Evolutionary conservation across 768 basidiomycete genomes (phyloP).

Genomic region (Pholiota microspora): DNA sequence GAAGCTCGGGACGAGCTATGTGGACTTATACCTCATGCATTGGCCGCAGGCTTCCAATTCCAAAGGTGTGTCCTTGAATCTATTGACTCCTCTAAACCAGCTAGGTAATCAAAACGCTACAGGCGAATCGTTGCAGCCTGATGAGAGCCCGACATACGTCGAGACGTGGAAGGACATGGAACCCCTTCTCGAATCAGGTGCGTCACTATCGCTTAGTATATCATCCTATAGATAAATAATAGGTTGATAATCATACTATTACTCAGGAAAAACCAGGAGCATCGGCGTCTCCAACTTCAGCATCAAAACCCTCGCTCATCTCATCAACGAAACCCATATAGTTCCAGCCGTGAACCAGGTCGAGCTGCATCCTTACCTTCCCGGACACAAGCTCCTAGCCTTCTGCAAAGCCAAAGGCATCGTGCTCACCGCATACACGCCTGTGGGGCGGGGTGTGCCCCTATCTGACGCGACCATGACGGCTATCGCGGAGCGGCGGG

Average conservation of each 20-base stretch:
- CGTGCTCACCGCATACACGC: not conserved
- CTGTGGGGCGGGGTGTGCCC: not conserved
- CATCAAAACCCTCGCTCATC: slow-evolving; percentile 2
- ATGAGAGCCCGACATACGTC: not conserved
- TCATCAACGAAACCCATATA: not conserved
- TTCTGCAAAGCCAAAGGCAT: not conserved
- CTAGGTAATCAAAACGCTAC: not conserved
- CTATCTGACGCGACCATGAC: not conserved
- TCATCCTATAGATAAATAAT: no score
- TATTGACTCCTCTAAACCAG: no score
- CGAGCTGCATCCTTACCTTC: slow-evolving; percentile 1
- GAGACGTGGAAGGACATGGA: slow-evolving; percentile 6
- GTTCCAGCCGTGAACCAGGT: slow-evolving; percentile 3
- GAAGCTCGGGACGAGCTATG: slow-evolving; percentile 6
- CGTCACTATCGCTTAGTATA: no score
- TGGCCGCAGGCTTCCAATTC: not conserved
- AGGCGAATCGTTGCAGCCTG: not conserved
- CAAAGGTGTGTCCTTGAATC: not conserved
- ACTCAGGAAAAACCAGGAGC: not conserved
- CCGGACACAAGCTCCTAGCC: not conserved
- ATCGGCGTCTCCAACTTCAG: slow-evolving; percentile 7
- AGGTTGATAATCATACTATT: no score
- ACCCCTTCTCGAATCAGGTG: not conserved
- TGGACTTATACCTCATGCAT: slow-evolving; percentile 5
- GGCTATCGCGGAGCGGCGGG: not conserved